Conservation (phyloP, 2,329 filamentous ascomycete species). For the Alternaria burnsii region DNA sequence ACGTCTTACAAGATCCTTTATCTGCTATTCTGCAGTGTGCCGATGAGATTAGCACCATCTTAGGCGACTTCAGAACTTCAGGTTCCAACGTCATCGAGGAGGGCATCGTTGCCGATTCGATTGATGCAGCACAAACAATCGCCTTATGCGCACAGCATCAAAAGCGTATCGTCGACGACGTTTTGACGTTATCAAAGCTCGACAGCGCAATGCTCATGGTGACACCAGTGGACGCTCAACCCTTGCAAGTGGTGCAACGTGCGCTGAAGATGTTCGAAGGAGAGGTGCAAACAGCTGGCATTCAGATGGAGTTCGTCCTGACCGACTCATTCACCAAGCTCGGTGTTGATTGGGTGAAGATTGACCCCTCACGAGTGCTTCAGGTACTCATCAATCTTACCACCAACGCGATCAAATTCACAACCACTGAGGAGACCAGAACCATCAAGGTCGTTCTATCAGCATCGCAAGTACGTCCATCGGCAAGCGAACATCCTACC, state of each 20-base stretch:
- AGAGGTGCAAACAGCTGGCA: slow-evolving; percentile 74
- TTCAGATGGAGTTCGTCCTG: slow-evolving; percentile 70
- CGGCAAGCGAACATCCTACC: slow-evolving; percentile 49
- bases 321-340: slow-evolving; percentile 68
- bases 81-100: slow-evolving; percentile 57
- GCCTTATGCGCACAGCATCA: slow-evolving; percentile 81
- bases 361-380: slow-evolving; percentile 77
- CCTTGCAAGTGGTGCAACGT: slow-evolving; percentile 70
- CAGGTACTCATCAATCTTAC: slow-evolving; percentile 79
- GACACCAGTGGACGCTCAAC: slow-evolving; percentile 74
- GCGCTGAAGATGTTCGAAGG: slow-evolving; percentile 81
- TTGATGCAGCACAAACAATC: slow-evolving; percentile 81
- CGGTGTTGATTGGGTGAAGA: slow-evolving; percentile 71
- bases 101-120: slow-evolving; percentile 65
- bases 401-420: slow-evolving; percentile 86
- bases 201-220: slow-evolving; percentile 78
- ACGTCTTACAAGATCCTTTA: slow-evolving; percentile 62
- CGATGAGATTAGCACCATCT: slow-evolving; percentile 72
- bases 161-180: slow-evolving; percentile 65
- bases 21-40: slow-evolving; percentile 79
- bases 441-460: slow-evolving; percentile 73
- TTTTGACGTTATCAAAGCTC: slow-evolving; percentile 64
- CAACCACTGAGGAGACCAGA: slow-evolving; percentile 67
- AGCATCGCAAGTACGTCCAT: slow-evolving; percentile 66
- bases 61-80: slow-evolving; percentile 55